Percentiles rank a stretch among this genome's conserved stretches.
Conservation (phyloP, 805 yeast genomes). For the Metschnikowia koreensis region DNA sequence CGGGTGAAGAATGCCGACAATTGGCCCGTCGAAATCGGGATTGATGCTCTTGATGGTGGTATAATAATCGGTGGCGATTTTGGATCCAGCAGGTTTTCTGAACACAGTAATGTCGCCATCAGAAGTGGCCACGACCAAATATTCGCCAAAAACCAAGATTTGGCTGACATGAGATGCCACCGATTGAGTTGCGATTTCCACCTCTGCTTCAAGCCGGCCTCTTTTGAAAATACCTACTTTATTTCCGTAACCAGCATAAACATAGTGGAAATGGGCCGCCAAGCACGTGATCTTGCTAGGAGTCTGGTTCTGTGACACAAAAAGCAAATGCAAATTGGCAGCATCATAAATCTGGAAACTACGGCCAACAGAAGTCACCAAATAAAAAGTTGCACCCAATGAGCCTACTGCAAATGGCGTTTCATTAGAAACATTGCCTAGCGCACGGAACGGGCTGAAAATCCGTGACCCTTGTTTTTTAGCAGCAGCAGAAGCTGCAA, state of each 20-base stretch:
- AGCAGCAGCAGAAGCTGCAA: not conserved
- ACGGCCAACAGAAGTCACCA: conserved; percentile 86
- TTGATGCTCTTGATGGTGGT: conserved; percentile 53
- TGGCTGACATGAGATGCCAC: conserved; percentile 42
- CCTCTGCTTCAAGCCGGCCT: conserved; percentile 57
- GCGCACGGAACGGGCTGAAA: conserved; percentile 79
- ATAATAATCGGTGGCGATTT: conserved; percentile 61
- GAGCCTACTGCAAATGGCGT: conserved; percentile 86
- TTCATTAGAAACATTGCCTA: conserved; percentile 88
- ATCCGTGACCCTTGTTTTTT: conserved; percentile 39
- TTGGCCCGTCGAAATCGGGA: conserved; percentile 64
- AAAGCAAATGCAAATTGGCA: conserved; percentile 75
- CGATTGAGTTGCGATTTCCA: conserved; percentile 6
- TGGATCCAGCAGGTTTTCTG: conserved; percentile 45
- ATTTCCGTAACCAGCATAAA: conserved; percentile 72
- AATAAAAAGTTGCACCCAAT: conserved; percentile 81
- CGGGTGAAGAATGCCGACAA: conserved; percentile 72
- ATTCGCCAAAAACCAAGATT: conserved; percentile 73
- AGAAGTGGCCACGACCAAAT: conserved; percentile 52
- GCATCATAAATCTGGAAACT: conserved; percentile 93
- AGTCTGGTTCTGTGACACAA: conserved; percentile 81
- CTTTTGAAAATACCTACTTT: conserved; percentile 77
- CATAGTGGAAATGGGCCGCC: conserved; percentile 79
- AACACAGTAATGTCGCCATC: conserved; percentile 50
- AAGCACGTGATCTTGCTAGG: conserved; percentile 65